Conservation (phyloP, 306 rosid species). For the Gastrolobium bilobum region DNA sequence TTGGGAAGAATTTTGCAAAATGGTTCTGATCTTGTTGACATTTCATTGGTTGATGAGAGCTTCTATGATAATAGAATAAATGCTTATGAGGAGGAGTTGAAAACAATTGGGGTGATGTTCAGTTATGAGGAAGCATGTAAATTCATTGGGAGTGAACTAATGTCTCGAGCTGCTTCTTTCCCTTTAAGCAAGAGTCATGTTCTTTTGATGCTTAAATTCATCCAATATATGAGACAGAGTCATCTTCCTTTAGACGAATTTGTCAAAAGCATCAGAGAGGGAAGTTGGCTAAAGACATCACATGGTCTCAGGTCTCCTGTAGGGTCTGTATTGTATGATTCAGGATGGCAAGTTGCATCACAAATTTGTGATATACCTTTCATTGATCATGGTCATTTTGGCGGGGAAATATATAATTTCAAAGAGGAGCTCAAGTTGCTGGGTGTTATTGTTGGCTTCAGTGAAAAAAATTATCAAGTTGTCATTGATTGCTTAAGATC, state of each 20-base stretch:
- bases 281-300: slow-evolving; percentile 68
- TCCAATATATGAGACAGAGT: slow-evolving; percentile 55
- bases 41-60: slow-evolving; percentile 67
- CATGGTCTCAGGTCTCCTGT: slow-evolving; percentile 67
- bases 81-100: slow-evolving; percentile 66
- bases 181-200: slow-evolving; percentile 55
- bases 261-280: slow-evolving; percentile 54
- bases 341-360: slow-evolving; percentile 66
- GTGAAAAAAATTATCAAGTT: slow-evolving; percentile 47
- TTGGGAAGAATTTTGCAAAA: slow-evolving; percentile 65
- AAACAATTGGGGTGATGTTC: slow-evolving; percentile 74
- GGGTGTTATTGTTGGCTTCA: slow-evolving; percentile 64
- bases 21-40: slow-evolving; percentile 71
- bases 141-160: slow-evolving; percentile 70
- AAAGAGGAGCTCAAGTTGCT: slow-evolving; percentile 67
- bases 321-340: slow-evolving; percentile 64
- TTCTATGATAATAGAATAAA: slow-evolving; percentile 64
- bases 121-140: slow-evolving; percentile 70
- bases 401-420: slow-evolving; percentile 59
- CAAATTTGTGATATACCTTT: slow-evolving; percentile 74
- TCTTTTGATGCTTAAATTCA: slow-evolving; percentile 64
- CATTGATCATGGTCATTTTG: slow-evolving; percentile 60
- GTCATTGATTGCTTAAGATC: slow-evolving; percentile 62
- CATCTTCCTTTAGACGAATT: slow-evolving; percentile 49
- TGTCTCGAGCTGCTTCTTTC: slow-evolving; percentile 62